phyloP scores from a whole-genome alignment of 768 basidiomycete genomes.

The Hortiboletus campestris region DNA sequence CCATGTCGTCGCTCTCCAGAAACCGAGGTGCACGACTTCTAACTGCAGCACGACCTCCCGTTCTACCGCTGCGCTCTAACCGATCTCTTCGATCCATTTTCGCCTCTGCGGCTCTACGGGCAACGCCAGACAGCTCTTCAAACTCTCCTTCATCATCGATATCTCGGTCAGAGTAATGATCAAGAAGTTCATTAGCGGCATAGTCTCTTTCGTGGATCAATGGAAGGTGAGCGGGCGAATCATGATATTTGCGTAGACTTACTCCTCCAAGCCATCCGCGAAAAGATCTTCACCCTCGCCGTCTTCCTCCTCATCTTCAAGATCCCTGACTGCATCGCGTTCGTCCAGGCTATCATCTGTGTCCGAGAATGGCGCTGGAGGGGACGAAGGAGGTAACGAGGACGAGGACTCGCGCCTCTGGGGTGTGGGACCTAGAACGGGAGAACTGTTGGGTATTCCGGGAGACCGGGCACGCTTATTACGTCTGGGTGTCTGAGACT shows the following conservation, averaged over 20 bases:
- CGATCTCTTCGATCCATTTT: conserved; percentile 90
- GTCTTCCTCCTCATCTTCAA: conserved; percentile 70
- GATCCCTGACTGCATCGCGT: conserved; percentile 60
- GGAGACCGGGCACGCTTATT: conserved; percentile 63
- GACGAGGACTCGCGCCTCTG: conserved; percentile 61
- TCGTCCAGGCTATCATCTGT: conserved; percentile 80
- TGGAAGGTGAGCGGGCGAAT: conserved; percentile 8
- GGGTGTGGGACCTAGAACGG: conserved; percentile 42
- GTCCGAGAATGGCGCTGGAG: conserved; percentile 81
- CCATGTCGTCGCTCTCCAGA: conserved; percentile 77
- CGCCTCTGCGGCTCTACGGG: conserved; percentile 79
- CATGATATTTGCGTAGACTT: conserved; percentile 25
- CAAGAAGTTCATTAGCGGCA: conserved; percentile 74
- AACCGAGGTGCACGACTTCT: conserved; percentile 86
- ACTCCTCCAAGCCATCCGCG: conserved; percentile 75
- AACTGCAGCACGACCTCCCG: conserved; percentile 71
- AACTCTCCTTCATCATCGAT: conserved; percentile 80
- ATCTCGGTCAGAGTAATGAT: conserved; percentile 83
- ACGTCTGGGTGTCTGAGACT: conserved; percentile 49
- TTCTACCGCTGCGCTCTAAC: conserved; percentile 59
- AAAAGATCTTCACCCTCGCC: conserved; percentile 95
- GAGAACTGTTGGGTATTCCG: conserved; percentile 47
- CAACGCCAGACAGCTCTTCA: conserved; percentile 63
- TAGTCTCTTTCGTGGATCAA: conserved; percentile 63
- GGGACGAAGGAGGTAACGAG: conserved; percentile 84